Evolutionary conservation across 768 basidiomycete genomes (phyloP).

Genomic region (Galerina sulciceps): DNA sequence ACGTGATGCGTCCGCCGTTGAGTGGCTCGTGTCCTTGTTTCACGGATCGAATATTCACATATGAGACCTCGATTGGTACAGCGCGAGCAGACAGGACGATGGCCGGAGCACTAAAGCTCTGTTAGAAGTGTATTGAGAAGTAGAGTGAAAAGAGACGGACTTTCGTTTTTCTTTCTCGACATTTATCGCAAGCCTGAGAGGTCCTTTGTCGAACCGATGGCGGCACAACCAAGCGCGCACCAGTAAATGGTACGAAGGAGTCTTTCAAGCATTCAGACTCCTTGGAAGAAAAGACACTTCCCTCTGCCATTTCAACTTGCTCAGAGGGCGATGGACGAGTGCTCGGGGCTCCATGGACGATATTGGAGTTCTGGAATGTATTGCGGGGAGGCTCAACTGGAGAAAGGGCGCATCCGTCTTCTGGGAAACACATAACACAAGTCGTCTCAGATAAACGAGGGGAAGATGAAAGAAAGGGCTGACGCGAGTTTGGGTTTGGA

Average conservation of each 20-base stretch:
- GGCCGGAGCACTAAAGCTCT: conserved; percentile 57
- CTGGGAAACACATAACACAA: conserved; percentile 18
- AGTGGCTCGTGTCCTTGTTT: conserved; percentile 37
- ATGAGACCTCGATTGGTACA: conserved; percentile 52
- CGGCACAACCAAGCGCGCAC: conserved; percentile 6
- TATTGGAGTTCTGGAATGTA: background rate
- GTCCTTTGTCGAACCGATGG: conserved; percentile 43
- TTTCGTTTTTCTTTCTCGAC: conserved; percentile 62
- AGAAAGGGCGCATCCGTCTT: background rate
- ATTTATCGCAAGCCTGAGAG: conserved; percentile 60
- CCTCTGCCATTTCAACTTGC: conserved; percentile 11
- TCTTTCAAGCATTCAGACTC: background rate
- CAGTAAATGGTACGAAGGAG: conserved; percentile 9
- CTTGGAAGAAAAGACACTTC: background rate
- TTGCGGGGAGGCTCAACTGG: background rate
- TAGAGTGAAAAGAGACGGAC: conserved; percentile 29
- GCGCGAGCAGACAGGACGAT: conserved; percentile 54
- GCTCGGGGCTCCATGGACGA: background rate
- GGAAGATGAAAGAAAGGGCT: conserved; percentile 15
- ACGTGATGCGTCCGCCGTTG: conserved; percentile 12
- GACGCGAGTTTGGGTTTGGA: conserved; percentile 17
- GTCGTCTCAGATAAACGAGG: background rate
- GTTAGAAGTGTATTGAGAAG: background rate
- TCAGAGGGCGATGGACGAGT: conserved; percentile 6
- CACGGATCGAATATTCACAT: conserved; percentile 52